Conservation (phyloP, 306 rosid genomes). For the Medicago ruthenica region DNA sequence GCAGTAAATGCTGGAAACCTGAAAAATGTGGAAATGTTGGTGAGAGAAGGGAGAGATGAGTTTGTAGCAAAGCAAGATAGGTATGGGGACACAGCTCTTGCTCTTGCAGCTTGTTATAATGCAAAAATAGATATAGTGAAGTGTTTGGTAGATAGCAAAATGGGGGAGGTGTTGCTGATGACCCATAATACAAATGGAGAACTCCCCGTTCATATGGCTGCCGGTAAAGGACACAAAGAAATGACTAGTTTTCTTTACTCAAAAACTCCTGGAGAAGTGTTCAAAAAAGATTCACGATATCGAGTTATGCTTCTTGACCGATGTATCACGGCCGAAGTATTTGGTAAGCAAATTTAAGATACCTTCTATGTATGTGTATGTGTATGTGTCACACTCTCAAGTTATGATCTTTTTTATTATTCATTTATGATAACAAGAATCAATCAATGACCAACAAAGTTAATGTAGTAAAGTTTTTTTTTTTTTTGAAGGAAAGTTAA, state of each 20-base stretch:
- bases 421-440: no score
- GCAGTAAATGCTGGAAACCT: slow-evolving; percentile 23
- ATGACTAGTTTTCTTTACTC: slow-evolving; percentile 9
- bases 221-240: slow-evolving; percentile 6
- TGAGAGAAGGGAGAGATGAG: not conserved
- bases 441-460: no score
- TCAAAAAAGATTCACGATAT: not conserved
- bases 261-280: fast-evolving
- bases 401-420: no score
- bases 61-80: not conserved
- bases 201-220: slow-evolving; percentile 20
- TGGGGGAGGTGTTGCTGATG: not conserved
- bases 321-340: slow-evolving; percentile 21
- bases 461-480: no score
- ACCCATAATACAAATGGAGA: not conserved
- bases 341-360: slow-evolving; percentile 6
- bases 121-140: not conserved
- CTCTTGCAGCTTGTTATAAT: slow-evolving; percentile 13
- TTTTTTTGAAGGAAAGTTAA: no score
- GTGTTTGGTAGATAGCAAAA: not conserved
- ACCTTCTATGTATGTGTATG: no score
- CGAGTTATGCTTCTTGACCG: not conserved
- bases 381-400: no score
- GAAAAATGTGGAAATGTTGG: not conserved
- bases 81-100: slow-evolving; percentile 23